Evolutionary conservation across 129 eudicot species (phyloP), one percentile per base, ranked within the genome.

Genomic region (Apium graveolens): DNA sequence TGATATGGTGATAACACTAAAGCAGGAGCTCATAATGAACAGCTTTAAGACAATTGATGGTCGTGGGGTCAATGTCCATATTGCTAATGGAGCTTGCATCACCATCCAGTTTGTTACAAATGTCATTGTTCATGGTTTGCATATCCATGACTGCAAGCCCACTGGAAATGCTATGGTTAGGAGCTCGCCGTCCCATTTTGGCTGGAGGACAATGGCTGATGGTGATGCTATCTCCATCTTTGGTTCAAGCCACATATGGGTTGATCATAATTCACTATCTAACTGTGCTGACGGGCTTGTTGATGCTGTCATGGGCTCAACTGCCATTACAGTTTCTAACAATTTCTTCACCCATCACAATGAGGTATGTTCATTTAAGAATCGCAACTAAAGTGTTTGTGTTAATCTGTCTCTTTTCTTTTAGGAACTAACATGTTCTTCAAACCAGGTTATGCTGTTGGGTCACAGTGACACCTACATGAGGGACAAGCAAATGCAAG

Each of bases 191-290:
- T 57, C 90, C 6, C 98, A 93, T 81, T 93, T 75, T 51, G 98
- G 98, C 12, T 93, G 97, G 98, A 85, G 98, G 70, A 91, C 97
- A 5, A 93, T 91, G 90, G 97, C 98, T 69, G 98, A 93, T 83
- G 98, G 98, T 37, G 98, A 93, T 82, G 98, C 89, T 7, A 42
- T 93, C 26, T 93, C 98, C 21, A 91, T 93, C 5, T 93, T 93
- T 21, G 92, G 95, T 57, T 86, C 97, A 12, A 93, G 97, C 79
- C 98, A 93, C 55, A 78, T 93, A 0, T 93, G 98, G 98, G 80
- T 93, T 5, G 98, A 93, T 85, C 98, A 93, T 74, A 91, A 91
- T 57, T 93, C 98, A 3, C 86, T 93, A 41, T 93, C 98, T 49
- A 84, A 93, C 44, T 93, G 98, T 71, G 97, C 97, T 76, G 97